phyloP scores from a whole-genome alignment of 2,329 filamentous ascomycete species.

The Colletotrichum acutatum region DNA sequence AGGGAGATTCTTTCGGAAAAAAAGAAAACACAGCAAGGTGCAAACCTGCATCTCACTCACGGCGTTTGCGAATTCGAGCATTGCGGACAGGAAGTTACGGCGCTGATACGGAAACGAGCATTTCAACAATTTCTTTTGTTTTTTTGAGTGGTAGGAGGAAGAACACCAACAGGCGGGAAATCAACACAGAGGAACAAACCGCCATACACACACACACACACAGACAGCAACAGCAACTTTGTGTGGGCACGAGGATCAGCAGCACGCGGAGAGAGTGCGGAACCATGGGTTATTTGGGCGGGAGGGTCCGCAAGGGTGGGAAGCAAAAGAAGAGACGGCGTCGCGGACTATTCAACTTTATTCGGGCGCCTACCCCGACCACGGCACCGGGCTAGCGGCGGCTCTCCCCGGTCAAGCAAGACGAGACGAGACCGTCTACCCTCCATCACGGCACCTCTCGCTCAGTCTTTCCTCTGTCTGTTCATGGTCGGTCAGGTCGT shows the following conservation, averaged over 20 bases:
- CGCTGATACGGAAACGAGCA: background rate
- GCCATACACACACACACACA: background rate
- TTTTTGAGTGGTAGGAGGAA: background rate
- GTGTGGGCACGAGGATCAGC: background rate
- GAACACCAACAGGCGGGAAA: background rate
- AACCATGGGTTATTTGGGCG: conserved; percentile 1
- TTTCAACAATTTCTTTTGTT: background rate
- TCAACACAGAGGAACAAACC: background rate
- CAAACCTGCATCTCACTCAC: background rate
- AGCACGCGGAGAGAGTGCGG: background rate
- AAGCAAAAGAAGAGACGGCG: background rate
- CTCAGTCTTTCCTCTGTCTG: background rate
- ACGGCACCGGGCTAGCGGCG: background rate
- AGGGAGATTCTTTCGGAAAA: background rate
- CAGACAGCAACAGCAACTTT: background rate
- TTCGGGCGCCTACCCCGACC: conserved; percentile 11
- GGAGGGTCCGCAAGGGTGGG: conserved; percentile 6
- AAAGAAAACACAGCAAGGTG: background rate
- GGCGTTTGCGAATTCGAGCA: background rate
- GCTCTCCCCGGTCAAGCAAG: background rate
- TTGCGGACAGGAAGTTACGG: background rate
- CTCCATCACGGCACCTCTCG: background rate
- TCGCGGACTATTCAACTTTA: conserved; percentile 11
- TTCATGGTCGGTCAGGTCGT: background rate
- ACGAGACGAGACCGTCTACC: background rate